Base-by-base conservation (phyloP, 495 filamentous ascomycete genomes). In the Xylaria cubensis region DNA sequence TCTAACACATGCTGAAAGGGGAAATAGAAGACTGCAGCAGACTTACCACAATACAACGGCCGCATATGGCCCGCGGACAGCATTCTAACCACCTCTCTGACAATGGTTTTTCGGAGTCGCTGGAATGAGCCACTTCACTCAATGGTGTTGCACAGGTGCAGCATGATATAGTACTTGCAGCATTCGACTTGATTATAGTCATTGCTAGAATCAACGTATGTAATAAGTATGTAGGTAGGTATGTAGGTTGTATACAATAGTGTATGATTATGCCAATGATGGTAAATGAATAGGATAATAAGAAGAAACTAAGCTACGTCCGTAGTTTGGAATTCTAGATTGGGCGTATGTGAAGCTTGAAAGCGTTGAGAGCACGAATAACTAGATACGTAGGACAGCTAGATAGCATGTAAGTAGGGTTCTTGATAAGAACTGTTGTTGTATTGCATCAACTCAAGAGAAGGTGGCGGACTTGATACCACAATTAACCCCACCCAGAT, bases 11-110 rank as follows among this genome's bases (percentile, higher is more conserved):
- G 36, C 4, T 8, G 36, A 39, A 39, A 39, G 36, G 36, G 34
- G 36, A 6, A 39, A 39, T 8, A 39, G 36, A 39, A 8, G 7
- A 39, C 36, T 39, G 6, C 36, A 39, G 36, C 36, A 1, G 36
- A 39, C 36, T 39, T 39, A 39, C 36, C 36, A 39, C 36, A 39
- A 92, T 88, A 82, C 93, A 95, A 51, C 80, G 81, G 4, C 87
- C 86, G 76, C 93, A 94, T 73, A 94, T 92, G 12, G 85, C 80
- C 56, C 93, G 85, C 41, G 80, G 80, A 75, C 92, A 95, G 80
- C 92, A 94, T 53, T 84, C 82, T 56, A 91, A 81, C 46, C 79
- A 80, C 12, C 88, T 81, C 36, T 82, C 76, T 4, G 82, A 79
- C 13, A 84, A 76, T n/a, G 86, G 84, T 76, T 90, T 90, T 79